Evolutionary conservation across 1,284 basidiomycete genomes (phyloP).

Genomic region (Tilletiaria anomala): DNA sequence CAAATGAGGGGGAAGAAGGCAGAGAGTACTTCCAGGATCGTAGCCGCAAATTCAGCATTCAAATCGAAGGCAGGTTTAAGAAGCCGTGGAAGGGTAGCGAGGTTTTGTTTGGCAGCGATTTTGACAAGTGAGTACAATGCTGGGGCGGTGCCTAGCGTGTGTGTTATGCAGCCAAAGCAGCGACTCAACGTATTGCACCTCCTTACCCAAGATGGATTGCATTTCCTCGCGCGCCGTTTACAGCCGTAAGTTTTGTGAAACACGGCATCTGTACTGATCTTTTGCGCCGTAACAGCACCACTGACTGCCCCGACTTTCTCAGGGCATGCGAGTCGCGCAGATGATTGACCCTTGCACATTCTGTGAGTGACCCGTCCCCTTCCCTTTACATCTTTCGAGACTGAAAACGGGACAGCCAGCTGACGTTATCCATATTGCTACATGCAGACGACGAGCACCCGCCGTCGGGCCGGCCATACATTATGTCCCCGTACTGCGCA

Average conservation of each 20-base stretch:
- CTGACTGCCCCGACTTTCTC: no score
- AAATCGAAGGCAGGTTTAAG: constrained; percentile 43
- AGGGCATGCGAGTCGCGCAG: constrained; percentile 41
- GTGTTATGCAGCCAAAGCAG: not conserved
- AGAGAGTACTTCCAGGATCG: constrained; percentile 36
- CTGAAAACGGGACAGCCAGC: no score
- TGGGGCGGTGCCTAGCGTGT: not conserved
- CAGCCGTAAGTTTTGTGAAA: no score
- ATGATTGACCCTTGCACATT: constrained; percentile 32
- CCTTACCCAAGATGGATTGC: constrained; percentile 33
- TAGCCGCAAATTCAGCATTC: constrained; percentile 40
- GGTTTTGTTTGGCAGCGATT: constrained; percentile 33
- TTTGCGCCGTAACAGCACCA: no score
- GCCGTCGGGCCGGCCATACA: constrained; percentile 39
- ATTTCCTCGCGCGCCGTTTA: constrained; percentile 38
- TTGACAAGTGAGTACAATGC: no score
- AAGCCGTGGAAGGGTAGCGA: constrained; percentile 26
- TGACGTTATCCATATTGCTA: no score
- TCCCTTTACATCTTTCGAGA: no score
- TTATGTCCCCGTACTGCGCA: constrained; percentile 42
- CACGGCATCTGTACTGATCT: no score
- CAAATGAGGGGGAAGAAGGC: constrained; percentile 24
- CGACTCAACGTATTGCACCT: constrained; percentile 9
- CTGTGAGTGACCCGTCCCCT: no score
- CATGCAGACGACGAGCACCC: constrained; percentile 38